These are phyloP conservation scores for Podospora fimiseda DNA, from an alignment of 495 filamentous ascomycete genomes.

Conservation along the genomic window DNA sequence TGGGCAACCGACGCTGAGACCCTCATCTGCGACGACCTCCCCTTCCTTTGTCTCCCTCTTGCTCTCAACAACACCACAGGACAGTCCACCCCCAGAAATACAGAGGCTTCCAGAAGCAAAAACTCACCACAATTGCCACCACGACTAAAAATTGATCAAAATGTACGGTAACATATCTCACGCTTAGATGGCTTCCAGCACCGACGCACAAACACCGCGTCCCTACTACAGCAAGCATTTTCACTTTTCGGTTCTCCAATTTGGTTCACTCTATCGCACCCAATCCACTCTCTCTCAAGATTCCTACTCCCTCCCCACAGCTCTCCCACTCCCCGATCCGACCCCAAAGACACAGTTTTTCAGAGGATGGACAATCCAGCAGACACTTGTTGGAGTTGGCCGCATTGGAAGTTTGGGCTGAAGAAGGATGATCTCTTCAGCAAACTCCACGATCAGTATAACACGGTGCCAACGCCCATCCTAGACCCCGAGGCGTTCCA, in stretches of 20 bases:
- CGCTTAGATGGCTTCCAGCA: constrained; percentile 33
- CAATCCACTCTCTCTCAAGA: constrained; percentile 3
- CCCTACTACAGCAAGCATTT: constrained; percentile 11
- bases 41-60: constrained; percentile 7
- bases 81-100: background rate
- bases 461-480: constrained; percentile 31
- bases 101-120: background rate
- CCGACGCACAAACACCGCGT: constrained; percentile 16
- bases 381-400: constrained; percentile 36
- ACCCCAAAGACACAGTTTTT: background rate
- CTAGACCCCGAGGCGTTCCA: constrained; percentile 38
- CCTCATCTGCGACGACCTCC: constrained; percentile 10
- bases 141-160: constrained; percentile 11
- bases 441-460: constrained; percentile 36
- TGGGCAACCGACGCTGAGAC: constrained; percentile 3
- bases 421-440: constrained; percentile 35
- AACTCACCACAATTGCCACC: constrained; percentile 12
- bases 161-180: constrained; percentile 17
- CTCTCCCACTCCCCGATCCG: constrained; percentile 1
- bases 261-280: constrained; percentile 24
- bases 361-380: constrained; percentile 41
- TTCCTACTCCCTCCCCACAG: constrained; percentile 11
- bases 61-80: constrained; percentile 9
- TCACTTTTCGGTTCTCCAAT: constrained; percentile 26
- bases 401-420: constrained; percentile 45